A percentile compares a stretch with the other conserved stretches of the same genome.
phyloP scores from a whole-genome alignment of 2,329 filamentous ascomycete species.

The Sarocladium kiliense region DNA sequence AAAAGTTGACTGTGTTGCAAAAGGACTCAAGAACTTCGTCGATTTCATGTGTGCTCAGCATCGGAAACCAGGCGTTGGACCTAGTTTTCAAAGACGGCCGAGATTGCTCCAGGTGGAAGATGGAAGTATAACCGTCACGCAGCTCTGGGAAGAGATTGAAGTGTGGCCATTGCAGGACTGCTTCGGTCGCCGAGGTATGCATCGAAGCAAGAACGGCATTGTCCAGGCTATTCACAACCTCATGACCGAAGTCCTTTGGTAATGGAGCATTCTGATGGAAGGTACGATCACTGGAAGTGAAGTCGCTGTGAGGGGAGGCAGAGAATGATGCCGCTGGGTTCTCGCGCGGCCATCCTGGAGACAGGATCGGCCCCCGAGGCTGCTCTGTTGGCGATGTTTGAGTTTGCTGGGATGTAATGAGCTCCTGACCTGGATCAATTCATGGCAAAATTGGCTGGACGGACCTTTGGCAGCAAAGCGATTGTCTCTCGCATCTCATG shows the following conservation, averaged over 20 bases:
- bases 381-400: background rate
- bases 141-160: slow-evolving; percentile 40
- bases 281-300: slow-evolving; percentile 9
- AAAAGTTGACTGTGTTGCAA: slow-evolving; percentile 43
- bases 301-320: slow-evolving; percentile 3
- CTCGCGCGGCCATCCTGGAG: background rate
- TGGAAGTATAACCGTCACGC: slow-evolving; percentile 35
- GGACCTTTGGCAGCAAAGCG: slow-evolving; percentile 19
- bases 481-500: slow-evolving; percentile 38
- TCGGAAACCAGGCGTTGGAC: slow-evolving; percentile 33
- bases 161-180: slow-evolving; percentile 45
- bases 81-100: slow-evolving; percentile 29
- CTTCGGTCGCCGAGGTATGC: slow-evolving; percentile 46
- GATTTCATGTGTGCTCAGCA: slow-evolving; percentile 35
- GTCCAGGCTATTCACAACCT: slow-evolving; percentile 24
- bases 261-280: slow-evolving; percentile 20
- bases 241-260: slow-evolving; percentile 10
- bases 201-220: slow-evolving; percentile 45
- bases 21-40: slow-evolving; percentile 37
- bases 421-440: slow-evolving; percentile 1
- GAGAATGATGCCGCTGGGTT: background rate
- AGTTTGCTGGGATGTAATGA: background rate
- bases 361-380: background rate
- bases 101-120: slow-evolving; percentile 42
- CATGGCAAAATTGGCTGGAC: too few relatives aligned